Evolutionary conservation across 2,329 filamentous ascomycete genomes (phyloP).

Genomic region (Beauveria australis): DNA sequence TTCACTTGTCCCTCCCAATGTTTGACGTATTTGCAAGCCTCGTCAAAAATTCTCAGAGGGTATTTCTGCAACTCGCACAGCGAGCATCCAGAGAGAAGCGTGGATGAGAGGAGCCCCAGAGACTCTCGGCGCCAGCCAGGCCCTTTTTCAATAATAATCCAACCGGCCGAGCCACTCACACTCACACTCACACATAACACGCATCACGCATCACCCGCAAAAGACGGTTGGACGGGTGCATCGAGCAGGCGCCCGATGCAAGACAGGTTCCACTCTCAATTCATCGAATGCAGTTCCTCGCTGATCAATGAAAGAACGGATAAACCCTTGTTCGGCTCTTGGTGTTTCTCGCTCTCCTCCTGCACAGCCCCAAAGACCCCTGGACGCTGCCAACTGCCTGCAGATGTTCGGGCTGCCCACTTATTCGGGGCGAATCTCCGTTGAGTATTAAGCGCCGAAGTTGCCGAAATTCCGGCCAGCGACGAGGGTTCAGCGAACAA

Average conservation of each 20-base stretch:
- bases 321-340: neutral
- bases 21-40: too few species aligned
- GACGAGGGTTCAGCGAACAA: neutral
- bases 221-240: neutral
- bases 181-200: too few species aligned
- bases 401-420: neutral
- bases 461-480: slow-evolving; percentile 4
- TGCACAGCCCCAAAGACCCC: slow-evolving; percentile 6
- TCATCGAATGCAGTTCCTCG: neutral
- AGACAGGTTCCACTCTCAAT: neutral
- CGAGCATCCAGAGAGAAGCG: neutral
- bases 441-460: slow-evolving; percentile 5
- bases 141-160: neutral
- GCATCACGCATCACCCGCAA: too few species aligned
- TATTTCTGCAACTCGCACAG: neutral
- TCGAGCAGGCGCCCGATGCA: neutral
- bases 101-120: neutral
- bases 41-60: neutral
- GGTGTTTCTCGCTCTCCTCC: neutral
- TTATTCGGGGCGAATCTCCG: slow-evolving; percentile 3
- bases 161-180: too few species aligned
- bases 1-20: too few species aligned
- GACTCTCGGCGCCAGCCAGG: neutral
- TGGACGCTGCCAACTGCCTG: neutral
- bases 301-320: neutral